Conservation (phyloP, 2,329 filamentous ascomycete genomes). For the Hymenoscyphus fructigenus region DNA sequence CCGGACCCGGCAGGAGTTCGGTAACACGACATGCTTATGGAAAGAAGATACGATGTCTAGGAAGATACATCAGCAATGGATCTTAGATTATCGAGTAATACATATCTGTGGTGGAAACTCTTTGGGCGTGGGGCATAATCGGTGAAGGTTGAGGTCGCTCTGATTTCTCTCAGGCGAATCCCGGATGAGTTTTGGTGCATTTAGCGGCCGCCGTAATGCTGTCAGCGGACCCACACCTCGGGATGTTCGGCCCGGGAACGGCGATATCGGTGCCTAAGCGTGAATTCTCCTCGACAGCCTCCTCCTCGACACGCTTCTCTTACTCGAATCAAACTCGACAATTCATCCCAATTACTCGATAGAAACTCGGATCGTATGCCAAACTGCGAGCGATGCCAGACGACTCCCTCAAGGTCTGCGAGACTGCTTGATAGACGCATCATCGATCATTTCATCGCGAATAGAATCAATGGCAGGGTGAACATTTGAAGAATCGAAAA, state of each 20-base stretch:
- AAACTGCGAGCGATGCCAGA: background rate
- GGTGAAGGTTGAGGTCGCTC: background rate
- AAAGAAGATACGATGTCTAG: background rate
- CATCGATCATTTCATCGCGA: background rate
- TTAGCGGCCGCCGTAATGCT: background rate
- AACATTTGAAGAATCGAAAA: too few species aligned
- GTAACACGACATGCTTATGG: background rate
- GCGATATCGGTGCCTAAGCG: background rate
- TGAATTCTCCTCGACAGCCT: background rate
- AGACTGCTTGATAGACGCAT: background rate
- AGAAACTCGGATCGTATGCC: background rate
- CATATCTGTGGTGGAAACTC: slow-evolving; percentile 4
- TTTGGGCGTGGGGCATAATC: background rate
- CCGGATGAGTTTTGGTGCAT: background rate
- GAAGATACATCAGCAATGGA: background rate
- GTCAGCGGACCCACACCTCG: background rate
- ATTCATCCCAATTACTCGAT: slow-evolving; percentile 3
- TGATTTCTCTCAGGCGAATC: slow-evolving; percentile 10
- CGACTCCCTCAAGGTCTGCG: background rate
- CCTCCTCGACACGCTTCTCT: background rate
- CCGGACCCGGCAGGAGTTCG: background rate
- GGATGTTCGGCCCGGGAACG: too few species aligned
- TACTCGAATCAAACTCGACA: slow-evolving; percentile 22
- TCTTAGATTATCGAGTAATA: slow-evolving; percentile 2
- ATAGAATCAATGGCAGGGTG: too few species aligned